Percentiles rank a stretch among this genome's conserved stretches.
These are phyloP conservation scores for Lachancea quebecensis DNA, from an alignment of 805 yeast genomes.

Conservation along the genomic window DNA sequence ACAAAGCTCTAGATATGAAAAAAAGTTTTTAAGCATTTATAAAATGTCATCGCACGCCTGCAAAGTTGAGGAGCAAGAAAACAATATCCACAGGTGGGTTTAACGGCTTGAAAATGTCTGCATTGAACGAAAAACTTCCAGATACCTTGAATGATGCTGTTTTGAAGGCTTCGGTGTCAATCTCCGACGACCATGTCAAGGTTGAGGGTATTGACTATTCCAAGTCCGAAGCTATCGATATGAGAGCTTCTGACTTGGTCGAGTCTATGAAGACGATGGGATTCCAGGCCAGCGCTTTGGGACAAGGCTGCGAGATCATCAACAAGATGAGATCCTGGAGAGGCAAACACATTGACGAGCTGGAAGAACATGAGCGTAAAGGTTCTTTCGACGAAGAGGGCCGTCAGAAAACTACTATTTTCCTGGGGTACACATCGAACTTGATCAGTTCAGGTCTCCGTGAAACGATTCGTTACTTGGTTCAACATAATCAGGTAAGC, in stretches of 20 bases:
- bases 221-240: conserved; percentile 63
- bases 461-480: conserved; percentile 81
- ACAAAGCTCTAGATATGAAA: neutral
- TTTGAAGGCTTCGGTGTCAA: conserved; percentile 75
- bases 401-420: conserved; percentile 78
- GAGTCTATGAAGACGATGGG: conserved; percentile 91
- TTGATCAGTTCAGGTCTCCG: conserved; percentile 91
- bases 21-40: neutral
- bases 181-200: conserved; percentile 69
- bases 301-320: conserved; percentile 86
- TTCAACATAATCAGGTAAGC: conserved; percentile 88
- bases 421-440: conserved; percentile 94
- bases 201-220: conserved; percentile 91
- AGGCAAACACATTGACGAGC: conserved; percentile 64
- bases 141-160: conserved; percentile 86
- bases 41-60: conserved; percentile 1
- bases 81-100: no score
- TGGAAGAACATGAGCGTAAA: conserved; percentile 62
- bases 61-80: no score
- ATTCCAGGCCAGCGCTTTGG: conserved; percentile 85
- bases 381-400: conserved; percentile 77
- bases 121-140: conserved; percentile 44
- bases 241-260: conserved; percentile 73
- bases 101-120: conserved; percentile 25
- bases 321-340: conserved; percentile 91